These are phyloP conservation scores for Cyberlindnera sargentensis DNA, from an alignment of 805 yeast species.

Conservation along the genomic window DNA sequence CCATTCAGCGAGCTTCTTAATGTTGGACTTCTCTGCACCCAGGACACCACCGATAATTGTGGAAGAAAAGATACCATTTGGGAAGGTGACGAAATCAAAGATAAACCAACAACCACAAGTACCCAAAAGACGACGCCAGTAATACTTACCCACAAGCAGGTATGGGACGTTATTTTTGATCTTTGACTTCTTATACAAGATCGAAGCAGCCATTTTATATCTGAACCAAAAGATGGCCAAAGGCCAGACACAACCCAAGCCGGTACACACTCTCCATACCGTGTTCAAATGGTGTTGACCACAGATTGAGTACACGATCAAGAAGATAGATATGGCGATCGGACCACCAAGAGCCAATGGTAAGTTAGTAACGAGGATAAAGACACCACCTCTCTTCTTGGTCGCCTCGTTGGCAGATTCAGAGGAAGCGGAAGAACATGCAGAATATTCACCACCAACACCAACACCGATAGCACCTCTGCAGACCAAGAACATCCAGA, in stretches of 20 bases:
- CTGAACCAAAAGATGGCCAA: conserved; percentile 66
- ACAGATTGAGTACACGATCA: conserved; percentile 59
- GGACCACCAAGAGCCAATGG: conserved; percentile 77
- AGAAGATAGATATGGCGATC: conserved; percentile 58
- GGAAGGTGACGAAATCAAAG: conserved; percentile 76
- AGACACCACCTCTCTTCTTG: conserved; percentile 57
- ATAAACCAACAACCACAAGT: conserved; percentile 74
- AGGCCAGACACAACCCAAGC: conserved; percentile 63
- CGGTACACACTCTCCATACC: conserved; percentile 66
- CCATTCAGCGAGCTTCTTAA: conserved; percentile 67
- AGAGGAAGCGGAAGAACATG: conserved; percentile 59
- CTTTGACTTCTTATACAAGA: conserved; percentile 56
- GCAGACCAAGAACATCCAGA: conserved; percentile 69
- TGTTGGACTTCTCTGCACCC: conserved; percentile 25
- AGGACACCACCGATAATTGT: conserved; percentile 54
- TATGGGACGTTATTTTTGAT: conserved; percentile 54
- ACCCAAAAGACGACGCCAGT: conserved; percentile 64
- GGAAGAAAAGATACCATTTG: conserved; percentile 64
- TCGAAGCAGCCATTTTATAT: conserved; percentile 59
- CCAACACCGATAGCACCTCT: conserved; percentile 78
- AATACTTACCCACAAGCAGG: conserved; percentile 51
- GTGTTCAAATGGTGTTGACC: conserved; percentile 39
- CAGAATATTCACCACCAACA: conserved; percentile 72
- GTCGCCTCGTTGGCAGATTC: conserved; percentile 69
- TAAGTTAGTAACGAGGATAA: conserved; percentile 61